phyloP scores from a whole-genome alignment of 345 rosid species.

The Linum trigynum region DNA sequence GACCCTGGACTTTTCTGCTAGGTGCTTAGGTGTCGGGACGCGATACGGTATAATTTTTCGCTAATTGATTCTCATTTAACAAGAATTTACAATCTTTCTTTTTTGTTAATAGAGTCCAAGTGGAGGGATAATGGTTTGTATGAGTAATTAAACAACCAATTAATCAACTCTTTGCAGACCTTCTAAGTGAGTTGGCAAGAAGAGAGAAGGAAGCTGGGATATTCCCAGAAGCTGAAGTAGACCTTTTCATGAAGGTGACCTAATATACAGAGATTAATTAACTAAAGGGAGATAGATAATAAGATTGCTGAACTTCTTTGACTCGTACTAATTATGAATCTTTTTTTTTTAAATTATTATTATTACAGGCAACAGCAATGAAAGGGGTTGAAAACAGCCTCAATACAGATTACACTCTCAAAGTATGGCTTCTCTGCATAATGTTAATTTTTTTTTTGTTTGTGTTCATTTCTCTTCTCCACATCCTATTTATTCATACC shows the following conservation, averaged over 20 bases:
- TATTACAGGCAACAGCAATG: constrained; percentile 61
- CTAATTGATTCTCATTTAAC: no score
- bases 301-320: neutral
- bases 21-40: constrained; percentile 85
- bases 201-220: constrained; percentile 77
- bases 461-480: no score
- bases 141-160: no score
- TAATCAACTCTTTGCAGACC: constrained; percentile 27
- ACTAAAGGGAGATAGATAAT: neutral
- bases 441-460: no score
- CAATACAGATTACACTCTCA: constrained; percentile 82
- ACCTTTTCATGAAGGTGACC: constrained; percentile 80
- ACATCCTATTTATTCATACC: no score
- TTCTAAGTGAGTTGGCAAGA: constrained; percentile 60
- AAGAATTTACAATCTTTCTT: no score
- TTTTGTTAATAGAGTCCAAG: no score
- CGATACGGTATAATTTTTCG: constrained; percentile 63
- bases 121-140: no score
- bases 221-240: constrained; percentile 72
- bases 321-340: neutral
- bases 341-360: neutral
- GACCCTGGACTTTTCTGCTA: constrained; percentile 85
- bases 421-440: constrained; percentile 28
- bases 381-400: constrained; percentile 66
- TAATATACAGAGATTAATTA: neutral